Percentiles rank a stretch among this genome's conserved stretches.
Conservation (phyloP, 2,329 filamentous ascomycete genomes). For the Trichophyton rubrum region DNA sequence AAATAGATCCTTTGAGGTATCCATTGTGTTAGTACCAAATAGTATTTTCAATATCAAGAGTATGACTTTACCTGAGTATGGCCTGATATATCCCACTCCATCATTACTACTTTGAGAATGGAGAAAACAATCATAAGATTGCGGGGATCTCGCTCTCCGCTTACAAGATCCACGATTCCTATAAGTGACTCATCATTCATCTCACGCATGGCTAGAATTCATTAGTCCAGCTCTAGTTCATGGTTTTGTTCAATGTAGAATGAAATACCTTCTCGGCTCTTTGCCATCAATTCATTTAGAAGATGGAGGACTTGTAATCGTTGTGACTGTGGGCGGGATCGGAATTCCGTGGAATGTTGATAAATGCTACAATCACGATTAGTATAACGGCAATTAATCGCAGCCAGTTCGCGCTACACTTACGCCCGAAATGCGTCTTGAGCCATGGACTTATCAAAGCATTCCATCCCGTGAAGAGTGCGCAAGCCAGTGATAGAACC, state of each 20-base stretch:
- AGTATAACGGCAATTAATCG: neutral
- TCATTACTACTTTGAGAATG: conserved; percentile 52
- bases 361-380: conserved; percentile 30
- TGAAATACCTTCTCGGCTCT: conserved; percentile 42
- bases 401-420: conserved; percentile 18
- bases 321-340: conserved; percentile 51
- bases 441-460: conserved; percentile 47
- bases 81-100: conserved; percentile 52
- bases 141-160: conserved; percentile 56
- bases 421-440: conserved; percentile 42
- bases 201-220: conserved; percentile 36
- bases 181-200: conserved; percentile 50
- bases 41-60: neutral
- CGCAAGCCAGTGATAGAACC: conserved; percentile 47
- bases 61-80: conserved; percentile 41
- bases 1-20: conserved; percentile 38
- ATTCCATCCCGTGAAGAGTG: conserved; percentile 46
- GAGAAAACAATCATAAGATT: conserved; percentile 61
- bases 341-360: conserved; percentile 43
- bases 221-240: neutral
- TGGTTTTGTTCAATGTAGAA: neutral
- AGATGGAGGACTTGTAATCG: conserved; percentile 51
- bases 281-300: conserved; percentile 49
- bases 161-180: conserved; percentile 51
- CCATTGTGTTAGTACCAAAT: neutral